Percentiles rank a stretch among this genome's conserved stretches.
Conservation (phyloP, 2,329 filamentous ascomycete genomes). For the Sporothrix curviconia region DNA sequence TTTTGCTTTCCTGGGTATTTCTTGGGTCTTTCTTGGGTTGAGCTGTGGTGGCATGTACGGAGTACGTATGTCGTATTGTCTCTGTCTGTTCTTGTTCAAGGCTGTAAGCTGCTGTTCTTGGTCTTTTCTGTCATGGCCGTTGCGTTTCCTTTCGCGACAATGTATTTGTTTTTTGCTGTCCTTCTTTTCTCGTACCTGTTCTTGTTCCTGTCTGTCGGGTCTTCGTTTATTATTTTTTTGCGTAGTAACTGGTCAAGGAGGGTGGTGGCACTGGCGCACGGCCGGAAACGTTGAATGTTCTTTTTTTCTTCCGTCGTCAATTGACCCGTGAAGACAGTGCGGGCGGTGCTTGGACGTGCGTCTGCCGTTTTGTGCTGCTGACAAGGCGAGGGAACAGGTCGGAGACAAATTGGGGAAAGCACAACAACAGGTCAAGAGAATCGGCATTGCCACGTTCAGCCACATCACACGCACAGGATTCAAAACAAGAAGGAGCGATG, state of each 20-base stretch:
- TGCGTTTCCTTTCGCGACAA: background rate
- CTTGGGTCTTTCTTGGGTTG: no score
- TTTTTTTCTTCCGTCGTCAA: background rate
- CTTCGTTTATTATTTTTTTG: background rate
- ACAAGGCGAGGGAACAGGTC: no score
- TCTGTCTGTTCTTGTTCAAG: no score
- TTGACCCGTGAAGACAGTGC: no score
- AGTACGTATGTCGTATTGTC: no score
- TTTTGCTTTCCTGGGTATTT: background rate
- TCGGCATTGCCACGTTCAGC: background rate
- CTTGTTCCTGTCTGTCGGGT: background rate
- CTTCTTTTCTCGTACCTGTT: no score
- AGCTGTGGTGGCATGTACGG: no score
- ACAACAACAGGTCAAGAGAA: no score
- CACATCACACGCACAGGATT: background rate
- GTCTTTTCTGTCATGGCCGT: background rate
- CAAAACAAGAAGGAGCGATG: constrained; percentile 1
- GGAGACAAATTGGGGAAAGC: no score
- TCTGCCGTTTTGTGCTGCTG: background rate
- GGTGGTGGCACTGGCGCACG: background rate
- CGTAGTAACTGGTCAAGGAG: background rate
- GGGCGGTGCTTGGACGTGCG: background rate
- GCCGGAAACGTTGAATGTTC: background rate
- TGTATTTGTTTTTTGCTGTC: background rate
- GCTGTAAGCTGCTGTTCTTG: background rate